Evolutionary conservation across 2,329 filamentous ascomycete species (phyloP).

Genomic region (Elsinoe fawcettii): DNA sequence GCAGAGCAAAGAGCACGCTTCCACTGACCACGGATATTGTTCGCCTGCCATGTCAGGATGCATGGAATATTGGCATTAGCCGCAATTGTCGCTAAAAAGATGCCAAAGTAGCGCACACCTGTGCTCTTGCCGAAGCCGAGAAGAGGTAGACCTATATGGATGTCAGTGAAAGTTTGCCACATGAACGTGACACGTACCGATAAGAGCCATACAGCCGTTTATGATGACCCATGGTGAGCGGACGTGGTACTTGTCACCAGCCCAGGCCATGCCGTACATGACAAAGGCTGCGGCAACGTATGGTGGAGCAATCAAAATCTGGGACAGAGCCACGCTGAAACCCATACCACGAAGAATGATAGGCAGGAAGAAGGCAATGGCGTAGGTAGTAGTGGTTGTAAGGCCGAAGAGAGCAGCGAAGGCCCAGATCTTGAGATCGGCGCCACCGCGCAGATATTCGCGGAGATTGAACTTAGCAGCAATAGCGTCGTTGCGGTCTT

Average conservation of each 20-base stretch:
- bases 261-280: constrained; percentile 25
- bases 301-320: constrained; percentile 29
- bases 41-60: constrained; percentile 72
- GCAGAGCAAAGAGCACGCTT: constrained; percentile 75
- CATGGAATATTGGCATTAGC: constrained; percentile 58
- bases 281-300: constrained; percentile 28
- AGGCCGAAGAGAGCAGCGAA: constrained; percentile 50
- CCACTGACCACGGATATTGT: constrained; percentile 84
- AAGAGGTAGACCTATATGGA: constrained; percentile 29
- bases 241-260: constrained; percentile 29
- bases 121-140: constrained; percentile 27
- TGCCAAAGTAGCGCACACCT: constrained; percentile 29
- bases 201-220: constrained; percentile 29
- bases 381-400: constrained; percentile 49
- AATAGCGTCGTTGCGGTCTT: constrained; percentile 46
- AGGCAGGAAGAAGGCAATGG: constrained; percentile 31
- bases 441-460: constrained; percentile 22
- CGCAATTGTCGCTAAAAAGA: constrained; percentile 30
- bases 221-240: constrained; percentile 30
- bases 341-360: constrained; percentile 33
- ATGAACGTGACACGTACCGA: too few species aligned
- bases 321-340: constrained; percentile 27
- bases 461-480: constrained; percentile 40
- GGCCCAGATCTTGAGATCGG: constrained; percentile 44
- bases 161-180: too few species aligned